A percentile compares a stretch with the other conserved stretches of the same genome.
phyloP scores from a whole-genome alignment of 1,139 yeast species.

The Lizanozyma gosingica region DNA sequence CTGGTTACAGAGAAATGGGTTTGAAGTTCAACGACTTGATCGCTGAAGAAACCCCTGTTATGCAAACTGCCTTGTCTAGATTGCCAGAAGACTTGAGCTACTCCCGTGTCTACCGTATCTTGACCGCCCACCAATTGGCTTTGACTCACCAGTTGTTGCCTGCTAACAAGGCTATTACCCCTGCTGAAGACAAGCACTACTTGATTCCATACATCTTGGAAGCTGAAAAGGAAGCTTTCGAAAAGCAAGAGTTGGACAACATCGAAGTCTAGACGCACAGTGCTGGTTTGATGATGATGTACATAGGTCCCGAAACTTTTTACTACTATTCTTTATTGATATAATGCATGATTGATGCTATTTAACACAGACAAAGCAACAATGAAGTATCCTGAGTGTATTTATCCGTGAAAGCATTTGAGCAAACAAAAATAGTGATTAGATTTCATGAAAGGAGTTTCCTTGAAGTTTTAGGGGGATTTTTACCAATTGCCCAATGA shows the following conservation, averaged over 20 bases:
- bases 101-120: slow-evolving; percentile 85
- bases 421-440: no score
- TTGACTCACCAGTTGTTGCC: slow-evolving; percentile 83
- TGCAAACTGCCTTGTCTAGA: slow-evolving; percentile 84
- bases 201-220: slow-evolving; percentile 84
- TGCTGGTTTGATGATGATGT: neutral
- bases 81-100: slow-evolving; percentile 76
- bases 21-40: slow-evolving; percentile 82
- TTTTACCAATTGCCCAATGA: no score
- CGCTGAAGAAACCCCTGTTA: slow-evolving; percentile 76
- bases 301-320: neutral
- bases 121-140: slow-evolving; percentile 86
- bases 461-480: no score
- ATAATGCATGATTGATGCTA: neutral
- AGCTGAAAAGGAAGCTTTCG: slow-evolving; percentile 88
- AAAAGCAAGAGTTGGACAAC: slow-evolving; percentile 83
- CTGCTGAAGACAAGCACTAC: slow-evolving; percentile 80
- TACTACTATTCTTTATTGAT: neutral
- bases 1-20: slow-evolving; percentile 94
- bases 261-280: slow-evolving; percentile 39
- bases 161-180: slow-evolving; percentile 63
- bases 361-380: no score
- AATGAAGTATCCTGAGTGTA: no score
- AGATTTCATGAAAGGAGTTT: no score
- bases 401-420: no score